Evolutionary conservation across 768 basidiomycete genomes (phyloP), one percentile per base, ranked within the genome.

Genomic region (Asterophora lycoperdoides): DNA sequence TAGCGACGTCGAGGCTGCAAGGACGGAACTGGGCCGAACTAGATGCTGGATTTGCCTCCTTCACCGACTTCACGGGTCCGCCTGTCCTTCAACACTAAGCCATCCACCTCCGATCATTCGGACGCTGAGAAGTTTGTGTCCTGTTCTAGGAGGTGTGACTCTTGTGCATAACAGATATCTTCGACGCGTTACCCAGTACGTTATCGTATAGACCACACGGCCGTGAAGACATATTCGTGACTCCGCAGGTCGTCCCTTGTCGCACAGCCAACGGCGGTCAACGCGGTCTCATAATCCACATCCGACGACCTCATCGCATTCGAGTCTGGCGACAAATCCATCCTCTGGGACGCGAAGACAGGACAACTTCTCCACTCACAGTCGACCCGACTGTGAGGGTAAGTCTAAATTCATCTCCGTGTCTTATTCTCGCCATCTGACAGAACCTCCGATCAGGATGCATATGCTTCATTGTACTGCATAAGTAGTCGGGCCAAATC

Each of bases 241-340:
- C 64, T 30, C 75, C 77, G 6, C 78, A 83, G 52, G 75, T 81
- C 48, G 72, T 83, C 6, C n/a, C 68, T 91, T 39, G 67, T 72
- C 46, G 81, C 80, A 7, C 88, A 91, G 63, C 77, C 87, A 49
- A 85, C 89, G 4, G 89, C 87, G 9, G 88, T 90, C 47, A 90
- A 90, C 51, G 85, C 88, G 6, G 80, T 90, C n/a, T n/a, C n/a
- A n/a, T n/a, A n/a, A 13, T 79, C 86, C 1, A 72, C 90, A 34
- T 81, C 78, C 1, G 70, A 73, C 23, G 69, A 73, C 1, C 66
- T 80, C 46, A 76, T 91, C 44, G 83, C 86, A 8, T 89, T 87
- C 39, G 89, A 83, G 11, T 90, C 89, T 13, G 89, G 89, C 28
- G 89, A 91, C 60, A 77, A 87, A 28, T 89, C 88, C 8, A 74